phyloP scores from a whole-genome alignment of 768 basidiomycete genomes.

The Amylocystis lapponica region DNA sequence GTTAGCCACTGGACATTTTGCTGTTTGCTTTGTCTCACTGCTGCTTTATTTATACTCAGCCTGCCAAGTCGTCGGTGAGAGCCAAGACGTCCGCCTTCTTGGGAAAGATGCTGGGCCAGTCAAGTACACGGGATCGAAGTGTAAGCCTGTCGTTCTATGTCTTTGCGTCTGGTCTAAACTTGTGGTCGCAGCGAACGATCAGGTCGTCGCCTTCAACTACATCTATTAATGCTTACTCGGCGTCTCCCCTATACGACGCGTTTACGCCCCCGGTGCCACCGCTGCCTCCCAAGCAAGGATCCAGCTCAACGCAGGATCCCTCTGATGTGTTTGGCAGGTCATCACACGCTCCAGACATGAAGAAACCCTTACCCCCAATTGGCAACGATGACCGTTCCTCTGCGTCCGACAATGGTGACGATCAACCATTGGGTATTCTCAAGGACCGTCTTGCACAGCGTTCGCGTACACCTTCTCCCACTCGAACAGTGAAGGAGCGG shows the following conservation, averaged over 20 bases:
- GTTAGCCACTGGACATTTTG: conserved; percentile 30
- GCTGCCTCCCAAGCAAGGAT: conserved; percentile 36
- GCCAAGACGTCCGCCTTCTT: conserved; percentile 78
- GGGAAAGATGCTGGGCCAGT: conserved; percentile 72
- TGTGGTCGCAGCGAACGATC: conserved; percentile 16
- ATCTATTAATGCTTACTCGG: conserved; percentile 18
- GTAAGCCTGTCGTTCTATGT: conserved; percentile 37
- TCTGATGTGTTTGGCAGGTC: conserved; percentile 45
- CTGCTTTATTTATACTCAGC: conserved; percentile 26
- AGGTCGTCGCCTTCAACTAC: conserved; percentile 18
- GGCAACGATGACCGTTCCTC: conserved; percentile 27
- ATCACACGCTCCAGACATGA: conserved; percentile 24
- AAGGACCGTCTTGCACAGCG: conserved; percentile 33
- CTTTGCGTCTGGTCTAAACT: conserved; percentile 8
- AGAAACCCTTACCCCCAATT: conserved; percentile 67
- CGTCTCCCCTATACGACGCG: conserved; percentile 31
- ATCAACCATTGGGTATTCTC: conserved; percentile 53
- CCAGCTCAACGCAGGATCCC: conserved; percentile 30
- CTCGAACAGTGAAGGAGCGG: conserved; percentile 18
- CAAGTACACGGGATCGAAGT: conserved; percentile 60
- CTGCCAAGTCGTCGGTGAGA: conserved; percentile 58
- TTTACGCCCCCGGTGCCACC: conserved; percentile 38
- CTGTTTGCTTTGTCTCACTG: conserved; percentile 2
- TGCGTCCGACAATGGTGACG: conserved; percentile 37
- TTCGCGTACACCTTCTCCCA: conserved; percentile 20